Evolutionary conservation across 176 grass and related monocot species (phyloP).

Genomic region (Cenchrus americanus): DNA sequence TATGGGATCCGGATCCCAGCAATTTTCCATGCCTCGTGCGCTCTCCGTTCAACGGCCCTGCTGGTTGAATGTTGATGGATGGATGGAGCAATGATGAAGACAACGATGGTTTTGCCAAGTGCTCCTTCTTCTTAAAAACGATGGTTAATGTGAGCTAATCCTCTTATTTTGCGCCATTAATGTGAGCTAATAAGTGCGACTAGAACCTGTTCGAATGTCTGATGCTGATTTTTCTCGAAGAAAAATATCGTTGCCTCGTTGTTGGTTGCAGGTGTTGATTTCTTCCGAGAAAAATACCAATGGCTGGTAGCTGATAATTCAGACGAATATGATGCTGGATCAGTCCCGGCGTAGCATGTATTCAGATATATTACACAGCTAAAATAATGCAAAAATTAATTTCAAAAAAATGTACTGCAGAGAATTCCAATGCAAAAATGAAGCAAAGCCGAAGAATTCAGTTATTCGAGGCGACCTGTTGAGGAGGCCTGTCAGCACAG

Average conservation of each 20-base stretch:
- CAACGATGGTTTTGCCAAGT: not conserved
- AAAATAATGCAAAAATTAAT: not conserved
- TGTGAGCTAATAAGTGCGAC: not conserved
- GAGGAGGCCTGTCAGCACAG: not conserved
- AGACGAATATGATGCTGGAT: too few species aligned
- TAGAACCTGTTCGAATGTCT: too few species aligned
- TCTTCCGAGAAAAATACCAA: too few species aligned
- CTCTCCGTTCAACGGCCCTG: not conserved
- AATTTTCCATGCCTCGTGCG: constrained; percentile 11
- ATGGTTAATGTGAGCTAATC: not conserved
- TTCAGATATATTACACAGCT: not conserved
- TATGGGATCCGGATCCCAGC: not conserved
- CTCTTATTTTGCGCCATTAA: not conserved
- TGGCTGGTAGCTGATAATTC: too few species aligned
- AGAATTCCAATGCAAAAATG: not conserved
- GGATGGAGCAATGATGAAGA: not conserved
- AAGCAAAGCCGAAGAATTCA: not conserved
- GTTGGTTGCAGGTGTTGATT: too few species aligned
- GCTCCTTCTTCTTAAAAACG: not conserved
- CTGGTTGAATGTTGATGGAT: not conserved
- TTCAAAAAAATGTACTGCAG: too few species aligned
- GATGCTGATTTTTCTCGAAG: too few species aligned
- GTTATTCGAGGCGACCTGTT: not conserved
- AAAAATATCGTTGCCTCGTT: too few species aligned
- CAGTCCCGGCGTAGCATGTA: not conserved